phyloP scores from a whole-genome alignment of 805 yeast genomes.

The Suhomyces sp. region DNA sequence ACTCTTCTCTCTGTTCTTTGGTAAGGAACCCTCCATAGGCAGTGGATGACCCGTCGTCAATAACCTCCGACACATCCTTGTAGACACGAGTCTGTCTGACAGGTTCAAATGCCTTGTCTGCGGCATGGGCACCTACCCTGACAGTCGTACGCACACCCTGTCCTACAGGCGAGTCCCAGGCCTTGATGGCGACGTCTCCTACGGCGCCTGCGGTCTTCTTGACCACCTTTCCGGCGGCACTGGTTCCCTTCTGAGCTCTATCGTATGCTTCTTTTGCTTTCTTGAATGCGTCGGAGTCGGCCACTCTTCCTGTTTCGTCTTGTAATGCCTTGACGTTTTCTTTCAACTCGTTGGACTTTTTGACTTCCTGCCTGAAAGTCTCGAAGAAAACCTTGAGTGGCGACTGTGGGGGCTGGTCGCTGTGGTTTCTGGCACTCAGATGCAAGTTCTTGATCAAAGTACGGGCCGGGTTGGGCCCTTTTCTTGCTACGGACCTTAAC shows the following conservation, averaged over 20 bases:
- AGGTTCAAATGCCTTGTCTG: constrained; percentile 91
- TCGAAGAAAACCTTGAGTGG: constrained; percentile 92
- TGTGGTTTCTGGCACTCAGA: constrained; percentile 10
- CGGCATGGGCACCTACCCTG: constrained; percentile 73
- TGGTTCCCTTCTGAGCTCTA: constrained; percentile 68
- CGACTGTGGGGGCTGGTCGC: constrained; percentile 49
- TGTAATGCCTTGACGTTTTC: constrained; percentile 91
- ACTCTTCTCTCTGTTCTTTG: constrained; percentile 72
- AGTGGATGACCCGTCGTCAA: constrained; percentile 87
- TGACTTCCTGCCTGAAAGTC: constrained; percentile 88
- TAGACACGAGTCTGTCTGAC: constrained; percentile 87
- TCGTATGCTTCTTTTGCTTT: constrained; percentile 91
- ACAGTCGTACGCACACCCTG: constrained; percentile 84
- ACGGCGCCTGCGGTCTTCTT: constrained; percentile 91
- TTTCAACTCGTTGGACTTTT: constrained; percentile 83
- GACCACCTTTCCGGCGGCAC: constrained; percentile 70
- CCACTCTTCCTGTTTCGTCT: constrained; percentile 91
- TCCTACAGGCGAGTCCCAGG: constrained; percentile 96
- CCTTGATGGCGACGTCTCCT: constrained; percentile 82
- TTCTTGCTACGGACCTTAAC: constrained; percentile 6
- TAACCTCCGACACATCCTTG: constrained; percentile 81
- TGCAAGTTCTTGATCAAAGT: constrained; percentile 12
- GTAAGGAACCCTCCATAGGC: constrained; percentile 90
- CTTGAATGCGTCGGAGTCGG: constrained; percentile 91
- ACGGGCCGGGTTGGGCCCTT: constrained; percentile 1